Evolutionary conservation across 202 grass and related monocot species (phyloP).

Genomic region (Sporobolus alterniflorus): DNA sequence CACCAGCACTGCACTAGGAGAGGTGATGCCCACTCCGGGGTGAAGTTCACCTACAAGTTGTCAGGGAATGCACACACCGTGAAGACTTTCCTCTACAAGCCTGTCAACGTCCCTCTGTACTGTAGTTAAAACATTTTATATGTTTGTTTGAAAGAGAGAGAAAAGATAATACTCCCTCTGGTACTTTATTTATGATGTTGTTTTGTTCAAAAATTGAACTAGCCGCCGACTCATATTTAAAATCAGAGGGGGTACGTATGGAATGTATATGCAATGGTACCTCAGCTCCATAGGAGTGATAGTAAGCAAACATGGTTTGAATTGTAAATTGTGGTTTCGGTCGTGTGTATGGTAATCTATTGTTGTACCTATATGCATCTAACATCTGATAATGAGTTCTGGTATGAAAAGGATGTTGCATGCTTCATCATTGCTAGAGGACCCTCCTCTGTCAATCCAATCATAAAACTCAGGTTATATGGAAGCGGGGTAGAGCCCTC

Average conservation of each 20-base stretch:
- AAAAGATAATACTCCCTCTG: neutral
- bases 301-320: neutral
- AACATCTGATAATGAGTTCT: neutral
- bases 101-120: conserved; percentile 54
- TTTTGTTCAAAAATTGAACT: neutral
- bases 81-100: conserved; percentile 91
- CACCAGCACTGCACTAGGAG: conserved; percentile 71
- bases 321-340: neutral
- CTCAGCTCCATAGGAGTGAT: neutral
- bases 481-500: too few species aligned
- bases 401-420: neutral
- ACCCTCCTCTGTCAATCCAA: too few species aligned
- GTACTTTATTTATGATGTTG: neutral
- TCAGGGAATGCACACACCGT: conserved; percentile 72
- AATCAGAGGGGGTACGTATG: neutral
- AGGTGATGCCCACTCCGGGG: conserved; percentile 77
- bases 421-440: neutral
- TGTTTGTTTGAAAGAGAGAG: neutral
- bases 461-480: too few species aligned
- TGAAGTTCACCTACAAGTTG: conserved; percentile 84
- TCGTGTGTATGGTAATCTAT: neutral
- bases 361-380: neutral
- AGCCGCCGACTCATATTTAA: neutral
- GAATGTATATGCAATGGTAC: neutral
- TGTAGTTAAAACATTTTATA: conserved; percentile 46